Percentiles rank a stretch among this genome's conserved stretches.
Evolutionary conservation across 2,329 filamentous ascomycete genomes (phyloP).

Genomic region (Xylaria sp.): DNA sequence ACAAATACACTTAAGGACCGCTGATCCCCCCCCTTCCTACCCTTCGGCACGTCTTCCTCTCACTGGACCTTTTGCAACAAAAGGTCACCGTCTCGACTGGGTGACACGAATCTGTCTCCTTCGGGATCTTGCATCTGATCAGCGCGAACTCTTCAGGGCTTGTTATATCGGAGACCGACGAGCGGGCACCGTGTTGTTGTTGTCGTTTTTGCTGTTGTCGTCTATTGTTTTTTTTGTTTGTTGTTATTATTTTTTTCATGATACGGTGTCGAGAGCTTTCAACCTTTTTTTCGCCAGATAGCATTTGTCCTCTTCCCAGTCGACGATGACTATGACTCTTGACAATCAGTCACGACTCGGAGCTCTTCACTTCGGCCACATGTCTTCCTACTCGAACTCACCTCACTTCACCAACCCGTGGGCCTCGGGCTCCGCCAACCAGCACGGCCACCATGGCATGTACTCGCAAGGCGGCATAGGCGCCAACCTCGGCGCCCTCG

Average conservation of each 20-base stretch:
- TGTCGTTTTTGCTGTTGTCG: background rate
- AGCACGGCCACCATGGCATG: slow-evolving; percentile 68
- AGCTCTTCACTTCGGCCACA: slow-evolving; percentile 81
- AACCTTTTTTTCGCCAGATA: slow-evolving; percentile 41
- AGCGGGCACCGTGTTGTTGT: slow-evolving; percentile 24
- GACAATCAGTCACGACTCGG: slow-evolving; percentile 88
- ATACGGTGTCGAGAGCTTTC: slow-evolving; percentile 41
- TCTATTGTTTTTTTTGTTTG: too few relatives aligned
- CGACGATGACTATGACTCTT: slow-evolving; percentile 93
- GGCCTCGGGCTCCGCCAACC: slow-evolving; percentile 68
- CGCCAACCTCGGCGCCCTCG: slow-evolving; percentile 66
- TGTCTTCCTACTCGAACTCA: slow-evolving; percentile 73
- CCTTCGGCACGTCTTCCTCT: slow-evolving; percentile 53
- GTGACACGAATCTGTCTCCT: slow-evolving; percentile 57
- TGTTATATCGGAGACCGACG: slow-evolving; percentile 33
- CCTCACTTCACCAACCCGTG: slow-evolving; percentile 93
- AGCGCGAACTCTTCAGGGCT: slow-evolving; percentile 55
- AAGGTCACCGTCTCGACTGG: slow-evolving; percentile 48
- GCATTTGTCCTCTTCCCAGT: slow-evolving; percentile 40
- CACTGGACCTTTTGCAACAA: slow-evolving; percentile 48
- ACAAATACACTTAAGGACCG: slow-evolving; percentile 66
- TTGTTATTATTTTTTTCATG: slow-evolving; percentile 28
- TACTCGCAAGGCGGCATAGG: slow-evolving; percentile 67
- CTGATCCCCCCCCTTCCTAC: slow-evolving; percentile 65
- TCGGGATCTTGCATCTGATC: slow-evolving; percentile 63